These are phyloP conservation scores for Penicillium hesseltinei DNA, from an alignment of 2,329 filamentous ascomycete species.

Conservation along the genomic window DNA sequence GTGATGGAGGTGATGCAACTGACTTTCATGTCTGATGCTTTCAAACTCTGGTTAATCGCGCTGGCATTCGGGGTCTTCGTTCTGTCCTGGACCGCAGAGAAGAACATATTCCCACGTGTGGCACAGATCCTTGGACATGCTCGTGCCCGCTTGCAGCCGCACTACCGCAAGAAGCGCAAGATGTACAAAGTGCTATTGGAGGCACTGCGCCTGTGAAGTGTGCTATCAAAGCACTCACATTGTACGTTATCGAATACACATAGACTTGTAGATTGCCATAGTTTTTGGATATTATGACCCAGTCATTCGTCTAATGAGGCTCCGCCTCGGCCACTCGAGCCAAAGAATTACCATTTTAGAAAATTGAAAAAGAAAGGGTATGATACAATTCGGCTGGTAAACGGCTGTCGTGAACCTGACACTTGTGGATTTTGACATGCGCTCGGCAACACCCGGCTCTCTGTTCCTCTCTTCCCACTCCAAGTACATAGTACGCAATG, in stretches of 20 bases:
- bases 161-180: conserved; percentile 73
- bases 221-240: background rate
- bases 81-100: conserved; percentile 70
- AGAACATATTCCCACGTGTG: conserved; percentile 65
- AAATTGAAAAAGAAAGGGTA: conserved; percentile 20
- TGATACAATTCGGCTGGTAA: conserved; percentile 24
- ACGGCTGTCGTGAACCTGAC: conserved; percentile 4
- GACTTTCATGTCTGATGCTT: conserved; percentile 70
- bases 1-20: conserved; percentile 78
- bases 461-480: background rate
- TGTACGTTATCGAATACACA: conserved; percentile 11
- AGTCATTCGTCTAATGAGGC: background rate
- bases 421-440: conserved; percentile 1
- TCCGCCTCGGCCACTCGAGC: background rate
- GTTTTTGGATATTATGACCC: background rate
- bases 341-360: background rate
- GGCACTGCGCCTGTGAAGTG: conserved; percentile 50
- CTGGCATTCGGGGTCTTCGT: conserved; percentile 69
- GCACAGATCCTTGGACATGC: conserved; percentile 65
- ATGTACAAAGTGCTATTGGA: conserved; percentile 80
- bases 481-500: conserved; percentile 2
- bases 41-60: conserved; percentile 68
- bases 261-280: conserved; percentile 12
- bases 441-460: background rate
- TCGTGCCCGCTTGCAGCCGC: conserved; percentile 56